phyloP scores from a whole-genome alignment of 2,329 filamentous ascomycete species.

The Proliferodiscus dingleyae region DNA sequence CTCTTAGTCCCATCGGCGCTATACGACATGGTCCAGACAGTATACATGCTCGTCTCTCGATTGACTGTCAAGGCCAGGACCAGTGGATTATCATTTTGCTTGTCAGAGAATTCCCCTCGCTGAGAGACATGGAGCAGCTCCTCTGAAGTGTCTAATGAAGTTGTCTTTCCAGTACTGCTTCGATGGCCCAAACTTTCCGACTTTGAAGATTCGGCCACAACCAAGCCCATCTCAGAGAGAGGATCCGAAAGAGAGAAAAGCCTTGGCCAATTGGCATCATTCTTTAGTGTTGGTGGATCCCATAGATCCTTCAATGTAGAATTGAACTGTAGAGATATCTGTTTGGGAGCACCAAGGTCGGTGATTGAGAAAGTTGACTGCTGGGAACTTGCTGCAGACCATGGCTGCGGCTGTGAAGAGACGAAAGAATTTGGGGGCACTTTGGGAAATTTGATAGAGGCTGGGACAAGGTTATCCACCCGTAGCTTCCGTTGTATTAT shows the following conservation, averaged over 20 bases:
- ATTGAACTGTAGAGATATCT: slow-evolving; percentile 46
- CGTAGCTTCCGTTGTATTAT: slow-evolving; percentile 77
- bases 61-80: slow-evolving; percentile 79
- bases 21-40: slow-evolving; percentile 79
- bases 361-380: slow-evolving; percentile 52
- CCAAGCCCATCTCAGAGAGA: slow-evolving; percentile 76
- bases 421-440: slow-evolving; percentile 82
- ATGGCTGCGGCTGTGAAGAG: slow-evolving; percentile 58
- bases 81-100: slow-evolving; percentile 44
- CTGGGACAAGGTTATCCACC: slow-evolving; percentile 43
- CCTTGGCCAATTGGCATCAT: slow-evolving; percentile 62
- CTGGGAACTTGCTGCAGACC: slow-evolving; percentile 44
- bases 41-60: slow-evolving; percentile 69
- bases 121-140: slow-evolving; percentile 80
- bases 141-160: slow-evolving; percentile 68
- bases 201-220: slow-evolving; percentile 57
- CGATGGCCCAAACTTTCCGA: slow-evolving; percentile 36
- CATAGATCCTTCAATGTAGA: slow-evolving; percentile 54
- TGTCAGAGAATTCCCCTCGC: slow-evolving; percentile 46
- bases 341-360: slow-evolving; percentile 50
- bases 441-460: slow-evolving; percentile 51
- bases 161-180: slow-evolving; percentile 37
- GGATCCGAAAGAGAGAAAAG: slow-evolving; percentile 84
- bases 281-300: slow-evolving; percentile 48
- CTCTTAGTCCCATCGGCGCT: slow-evolving; percentile 58